Evolutionary conservation across 2,329 filamentous ascomycete genomes (phyloP).

Genomic region (Stenocarpella maydis): DNA sequence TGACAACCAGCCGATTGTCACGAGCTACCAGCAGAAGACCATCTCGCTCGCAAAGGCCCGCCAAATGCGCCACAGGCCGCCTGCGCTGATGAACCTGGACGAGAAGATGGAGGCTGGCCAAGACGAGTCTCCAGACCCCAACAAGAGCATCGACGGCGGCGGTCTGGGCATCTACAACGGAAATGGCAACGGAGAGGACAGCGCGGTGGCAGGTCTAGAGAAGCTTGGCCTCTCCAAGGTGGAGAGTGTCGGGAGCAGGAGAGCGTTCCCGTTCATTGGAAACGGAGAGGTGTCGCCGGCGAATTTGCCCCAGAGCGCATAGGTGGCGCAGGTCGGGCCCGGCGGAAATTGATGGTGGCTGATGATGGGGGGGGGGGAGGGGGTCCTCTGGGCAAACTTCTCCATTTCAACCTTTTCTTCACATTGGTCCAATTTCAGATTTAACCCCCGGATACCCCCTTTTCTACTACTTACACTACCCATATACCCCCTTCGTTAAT

Average conservation of each 20-base stretch:
- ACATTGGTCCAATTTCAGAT: neutral
- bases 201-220: slow-evolving; percentile 53
- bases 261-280: slow-evolving; percentile 37
- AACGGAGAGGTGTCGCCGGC: slow-evolving; percentile 38
- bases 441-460: slow-evolving; percentile 27
- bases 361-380: too few species aligned
- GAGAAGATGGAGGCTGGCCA: slow-evolving; percentile 48
- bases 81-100: slow-evolving; percentile 80
- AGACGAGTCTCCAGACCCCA: slow-evolving; percentile 36
- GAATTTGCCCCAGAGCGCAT: slow-evolving; percentile 43
- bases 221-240: slow-evolving; percentile 47
- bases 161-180: slow-evolving; percentile 48
- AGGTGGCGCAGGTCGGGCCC: slow-evolving; percentile 24
- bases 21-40: slow-evolving; percentile 96
- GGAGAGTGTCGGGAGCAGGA: slow-evolving; percentile 43
- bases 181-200: slow-evolving; percentile 49
- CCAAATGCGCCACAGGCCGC: slow-evolving; percentile 87
- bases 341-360: neutral
- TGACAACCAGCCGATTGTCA: slow-evolving; percentile 78
- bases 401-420: slow-evolving; percentile 41
- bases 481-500: slow-evolving; percentile 34
- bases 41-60: slow-evolving; percentile 91
- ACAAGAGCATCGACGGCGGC: slow-evolving; percentile 45
- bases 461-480: slow-evolving; percentile 23
- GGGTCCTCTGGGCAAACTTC: neutral